These are phyloP conservation scores for Talaromyces thailandensis DNA, from an alignment of 495 filamentous ascomycete species.

Conservation along the genomic window DNA sequence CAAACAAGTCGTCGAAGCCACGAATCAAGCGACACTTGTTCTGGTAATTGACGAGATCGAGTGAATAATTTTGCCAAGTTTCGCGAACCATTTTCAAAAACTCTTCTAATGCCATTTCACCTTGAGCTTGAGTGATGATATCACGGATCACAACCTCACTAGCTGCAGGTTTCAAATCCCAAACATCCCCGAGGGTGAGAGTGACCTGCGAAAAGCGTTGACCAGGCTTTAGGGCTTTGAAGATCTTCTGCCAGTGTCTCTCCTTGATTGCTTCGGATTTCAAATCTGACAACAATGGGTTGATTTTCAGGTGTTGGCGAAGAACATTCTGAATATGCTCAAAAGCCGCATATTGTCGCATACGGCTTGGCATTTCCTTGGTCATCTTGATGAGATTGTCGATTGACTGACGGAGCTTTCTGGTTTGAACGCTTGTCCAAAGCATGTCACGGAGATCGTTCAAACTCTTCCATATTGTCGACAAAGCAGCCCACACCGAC, in stretches of 20 bases:
- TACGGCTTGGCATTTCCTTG: slow-evolving; percentile 97
- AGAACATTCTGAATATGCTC: slow-evolving; percentile 92
- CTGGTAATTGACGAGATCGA: slow-evolving; percentile 94
- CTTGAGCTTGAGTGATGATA: slow-evolving; percentile 91
- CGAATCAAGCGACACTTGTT: slow-evolving; percentile 95
- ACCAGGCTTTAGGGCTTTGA: slow-evolving; percentile 83
- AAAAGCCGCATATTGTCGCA: slow-evolving; percentile 98
- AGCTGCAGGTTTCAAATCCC: slow-evolving; percentile 84
- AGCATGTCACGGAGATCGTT: slow-evolving; percentile 85
- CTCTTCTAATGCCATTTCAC: slow-evolving; percentile 97
- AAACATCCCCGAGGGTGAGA: slow-evolving; percentile 92
- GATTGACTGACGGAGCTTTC: slow-evolving; percentile 80
- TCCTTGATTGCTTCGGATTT: slow-evolving; percentile 96
- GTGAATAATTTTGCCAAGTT: slow-evolving; percentile 87
- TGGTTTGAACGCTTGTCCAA: slow-evolving; percentile 87
- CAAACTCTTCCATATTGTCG: slow-evolving; percentile 93
- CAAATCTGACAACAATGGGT: slow-evolving; percentile 76
- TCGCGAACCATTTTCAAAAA: slow-evolving; percentile 96
- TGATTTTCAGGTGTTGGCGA: slow-evolving; percentile 82
- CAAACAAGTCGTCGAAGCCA: slow-evolving; percentile 96
- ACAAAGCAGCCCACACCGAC: slow-evolving; percentile 90
- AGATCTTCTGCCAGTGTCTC: slow-evolving; percentile 94
- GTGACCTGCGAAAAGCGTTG: slow-evolving; percentile 88
- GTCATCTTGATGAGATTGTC: slow-evolving; percentile 94
- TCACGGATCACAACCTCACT: slow-evolving; percentile 82